These are phyloP conservation scores for Cenchrus fungigraminus DNA, from an alignment of 176 grass and related monocot species.

Conservation along the genomic window DNA sequence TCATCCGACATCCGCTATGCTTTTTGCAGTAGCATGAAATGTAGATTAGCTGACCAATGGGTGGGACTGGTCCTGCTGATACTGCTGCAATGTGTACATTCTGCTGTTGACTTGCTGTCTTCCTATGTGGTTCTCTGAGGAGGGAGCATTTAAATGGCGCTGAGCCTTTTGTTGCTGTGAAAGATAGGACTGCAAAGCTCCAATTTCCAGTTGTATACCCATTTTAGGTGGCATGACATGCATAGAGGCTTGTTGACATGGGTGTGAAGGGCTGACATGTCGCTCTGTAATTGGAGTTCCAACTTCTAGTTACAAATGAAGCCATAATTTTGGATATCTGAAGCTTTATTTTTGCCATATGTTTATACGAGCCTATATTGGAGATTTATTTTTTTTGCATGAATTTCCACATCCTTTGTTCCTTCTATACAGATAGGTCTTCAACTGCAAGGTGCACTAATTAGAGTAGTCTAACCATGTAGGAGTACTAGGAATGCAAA, in stretches of 20 bases:
- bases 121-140: background rate
- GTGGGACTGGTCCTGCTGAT: background rate
- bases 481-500: background rate
- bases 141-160: background rate
- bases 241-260: background rate
- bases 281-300: background rate
- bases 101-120: background rate
- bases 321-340: background rate
- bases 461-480: background rate
- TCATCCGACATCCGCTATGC: background rate
- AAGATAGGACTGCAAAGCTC: background rate
- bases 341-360: background rate
- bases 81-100: background rate
- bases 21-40: conserved; percentile 25
- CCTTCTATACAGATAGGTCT: too few species aligned
- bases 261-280: background rate
- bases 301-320: background rate
- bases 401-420: background rate
- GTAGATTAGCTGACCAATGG: conserved; percentile 16
- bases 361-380: background rate
- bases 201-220: background rate
- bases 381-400: too few species aligned
- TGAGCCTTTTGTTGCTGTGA: background rate
- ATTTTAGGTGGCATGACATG: background rate
- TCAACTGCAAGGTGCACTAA: too few species aligned